phyloP scores from a whole-genome alignment of 2,329 filamentous ascomycete species.

The Phialophora macrospora region DNA sequence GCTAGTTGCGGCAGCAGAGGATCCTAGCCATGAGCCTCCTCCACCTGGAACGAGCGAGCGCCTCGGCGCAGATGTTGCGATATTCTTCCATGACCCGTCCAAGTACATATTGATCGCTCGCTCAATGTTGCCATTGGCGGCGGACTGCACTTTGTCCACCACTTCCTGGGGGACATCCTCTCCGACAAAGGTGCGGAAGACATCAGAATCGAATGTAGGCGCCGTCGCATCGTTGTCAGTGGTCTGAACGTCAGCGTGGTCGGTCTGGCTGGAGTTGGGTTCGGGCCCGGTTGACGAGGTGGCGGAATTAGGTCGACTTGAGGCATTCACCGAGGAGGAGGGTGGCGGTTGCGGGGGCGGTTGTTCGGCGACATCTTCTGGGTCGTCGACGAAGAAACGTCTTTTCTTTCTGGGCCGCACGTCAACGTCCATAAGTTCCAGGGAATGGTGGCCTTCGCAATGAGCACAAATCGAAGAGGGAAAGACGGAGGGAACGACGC shows the following conservation, averaged over 20 bases:
- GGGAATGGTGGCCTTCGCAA: background rate
- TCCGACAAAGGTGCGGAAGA: slow-evolving; percentile 64
- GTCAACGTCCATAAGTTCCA: slow-evolving; percentile 48
- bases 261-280: slow-evolving; percentile 27
- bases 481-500: slow-evolving; percentile 2
- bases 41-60: slow-evolving; percentile 22
- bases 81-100: slow-evolving; percentile 64
- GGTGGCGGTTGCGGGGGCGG: background rate
- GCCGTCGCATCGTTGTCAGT: slow-evolving; percentile 9
- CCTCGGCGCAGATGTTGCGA: background rate
- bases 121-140: slow-evolving; percentile 60
- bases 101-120: slow-evolving; percentile 68
- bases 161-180: slow-evolving; percentile 53
- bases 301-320: slow-evolving; percentile 40
- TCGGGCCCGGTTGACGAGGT: slow-evolving; percentile 29
- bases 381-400: slow-evolving; percentile 65
- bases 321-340: slow-evolving; percentile 41
- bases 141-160: slow-evolving; percentile 55
- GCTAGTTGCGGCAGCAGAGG: slow-evolving; percentile 7
- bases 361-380: slow-evolving; percentile 40
- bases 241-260: slow-evolving; percentile 26
- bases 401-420: slow-evolving; percentile 65
- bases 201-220: slow-evolving; percentile 58
- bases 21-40: slow-evolving; percentile 27
- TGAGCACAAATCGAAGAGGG: background rate